A percentile compares a stretch with the other conserved stretches of the same genome.
Conservation (phyloP, 768 basidiomycete species). For the Suillus cothurnatus region DNA sequence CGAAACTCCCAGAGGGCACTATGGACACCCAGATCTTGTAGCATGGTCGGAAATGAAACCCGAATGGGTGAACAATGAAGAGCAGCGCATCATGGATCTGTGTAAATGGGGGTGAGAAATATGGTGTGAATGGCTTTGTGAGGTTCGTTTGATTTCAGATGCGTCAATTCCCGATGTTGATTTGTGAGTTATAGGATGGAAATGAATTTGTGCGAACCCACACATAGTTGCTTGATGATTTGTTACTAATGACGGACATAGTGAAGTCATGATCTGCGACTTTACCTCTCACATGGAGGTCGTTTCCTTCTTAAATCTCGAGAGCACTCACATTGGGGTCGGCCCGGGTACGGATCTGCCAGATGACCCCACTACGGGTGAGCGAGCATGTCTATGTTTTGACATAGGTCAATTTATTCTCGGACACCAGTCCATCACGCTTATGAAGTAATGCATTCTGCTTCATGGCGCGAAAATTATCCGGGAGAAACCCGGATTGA, state of each 20-base stretch:
- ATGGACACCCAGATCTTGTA: slow-evolving; percentile 42
- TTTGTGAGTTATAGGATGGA: slow-evolving; percentile 40
- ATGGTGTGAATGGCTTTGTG: slow-evolving; percentile 38
- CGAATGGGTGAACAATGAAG: slow-evolving; percentile 23
- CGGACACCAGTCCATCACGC: background rate
- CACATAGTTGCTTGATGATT: background rate
- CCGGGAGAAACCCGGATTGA: slow-evolving; percentile 30
- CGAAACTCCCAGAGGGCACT: slow-evolving; percentile 31
- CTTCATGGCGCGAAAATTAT: slow-evolving; percentile 23
- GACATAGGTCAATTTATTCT: background rate
- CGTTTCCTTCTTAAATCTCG: slow-evolving; percentile 41
- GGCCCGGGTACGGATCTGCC: background rate
- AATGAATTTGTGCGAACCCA: slow-evolving; percentile 45
- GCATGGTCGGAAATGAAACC: slow-evolving; percentile 29
- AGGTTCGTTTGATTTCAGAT: slow-evolving; percentile 16
- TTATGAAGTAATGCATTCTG: slow-evolving; percentile 19
- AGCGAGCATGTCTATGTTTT: slow-evolving; percentile 4
- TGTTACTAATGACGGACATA: slow-evolving; percentile 17
- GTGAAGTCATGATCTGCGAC: slow-evolving; percentile 52
- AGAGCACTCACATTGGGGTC: background rate
- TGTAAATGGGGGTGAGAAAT: slow-evolving; percentile 36
- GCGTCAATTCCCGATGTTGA: background rate
- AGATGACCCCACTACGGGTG: background rate
- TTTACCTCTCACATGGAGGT: slow-evolving; percentile 42
- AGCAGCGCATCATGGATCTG: slow-evolving; percentile 27